Evolutionary conservation across 805 yeast genomes (phyloP).

Genomic region (Phaffomyces antillensis): DNA sequence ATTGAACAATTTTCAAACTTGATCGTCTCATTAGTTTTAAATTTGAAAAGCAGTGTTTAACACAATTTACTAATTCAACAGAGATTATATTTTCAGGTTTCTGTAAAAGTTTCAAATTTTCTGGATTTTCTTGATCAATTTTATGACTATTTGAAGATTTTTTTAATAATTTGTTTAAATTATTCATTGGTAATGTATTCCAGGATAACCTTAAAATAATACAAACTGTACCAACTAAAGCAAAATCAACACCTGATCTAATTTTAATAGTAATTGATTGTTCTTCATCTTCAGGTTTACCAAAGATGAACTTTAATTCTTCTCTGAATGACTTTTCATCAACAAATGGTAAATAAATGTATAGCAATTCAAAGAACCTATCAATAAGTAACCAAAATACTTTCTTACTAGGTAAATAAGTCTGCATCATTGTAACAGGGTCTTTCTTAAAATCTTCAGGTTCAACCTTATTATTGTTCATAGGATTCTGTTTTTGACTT

Average conservation of each 20-base stretch:
- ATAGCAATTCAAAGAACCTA: conserved; percentile 50
- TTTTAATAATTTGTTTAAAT: conserved; percentile 15
- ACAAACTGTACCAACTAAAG: conserved; percentile 43
- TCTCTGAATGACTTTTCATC: conserved; percentile 48
- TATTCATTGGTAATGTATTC: conserved; percentile 43
- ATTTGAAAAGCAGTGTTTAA: conserved; percentile 37
- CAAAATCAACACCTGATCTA: conserved; percentile 33
- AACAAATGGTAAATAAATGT: conserved; percentile 59
- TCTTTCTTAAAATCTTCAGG: conserved; percentile 21
- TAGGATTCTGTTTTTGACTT: background rate
- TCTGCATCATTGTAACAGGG: conserved; percentile 30
- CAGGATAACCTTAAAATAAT: conserved; percentile 48
- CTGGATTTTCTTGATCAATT: conserved; percentile 16
- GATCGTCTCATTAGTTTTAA: conserved; percentile 37
- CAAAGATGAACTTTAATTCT: conserved; percentile 39
- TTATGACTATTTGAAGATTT: conserved; percentile 8
- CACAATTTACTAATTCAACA: conserved; percentile 36
- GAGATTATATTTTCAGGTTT: conserved; percentile 35
- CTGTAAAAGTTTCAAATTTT: conserved; percentile 22
- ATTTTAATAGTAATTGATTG: conserved; percentile 25
- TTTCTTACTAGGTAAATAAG: conserved; percentile 45
- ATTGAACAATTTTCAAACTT: conserved; percentile 47
- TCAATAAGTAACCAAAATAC: conserved; percentile 51
- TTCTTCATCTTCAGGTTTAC: conserved; percentile 27
- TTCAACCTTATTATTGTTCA: conserved; percentile 2